These are phyloP conservation scores for Starmera pachycereana DNA, from an alignment of 805 yeast genomes.

Conservation along the genomic window DNA sequence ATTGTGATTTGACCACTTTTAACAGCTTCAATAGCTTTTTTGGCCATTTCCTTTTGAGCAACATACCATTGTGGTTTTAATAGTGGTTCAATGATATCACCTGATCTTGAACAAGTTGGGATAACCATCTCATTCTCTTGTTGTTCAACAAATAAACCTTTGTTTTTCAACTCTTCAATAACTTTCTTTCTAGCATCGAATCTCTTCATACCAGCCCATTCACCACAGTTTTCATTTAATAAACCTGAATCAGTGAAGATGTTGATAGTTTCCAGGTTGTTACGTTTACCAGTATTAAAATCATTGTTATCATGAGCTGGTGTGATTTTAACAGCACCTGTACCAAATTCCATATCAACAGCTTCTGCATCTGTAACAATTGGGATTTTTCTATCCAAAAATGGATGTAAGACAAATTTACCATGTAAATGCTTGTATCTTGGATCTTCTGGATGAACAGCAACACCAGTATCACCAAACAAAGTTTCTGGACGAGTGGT, in stretches of 20 bases:
- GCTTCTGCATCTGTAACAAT: slow-evolving; percentile 85
- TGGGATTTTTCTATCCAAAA: slow-evolving; percentile 76
- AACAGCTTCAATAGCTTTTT: slow-evolving; percentile 78
- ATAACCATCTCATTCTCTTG: slow-evolving; percentile 93
- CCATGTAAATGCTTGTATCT: slow-evolving; percentile 95
- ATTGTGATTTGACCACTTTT: slow-evolving; percentile 71
- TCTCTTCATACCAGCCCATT: slow-evolving; percentile 84
- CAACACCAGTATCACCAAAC: slow-evolving; percentile 96
- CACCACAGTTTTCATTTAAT: slow-evolving; percentile 88
- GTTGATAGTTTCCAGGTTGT: slow-evolving; percentile 77
- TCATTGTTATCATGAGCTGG: slow-evolving; percentile 98
- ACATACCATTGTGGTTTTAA: slow-evolving; percentile 99
- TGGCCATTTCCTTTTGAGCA: slow-evolving; percentile 79
- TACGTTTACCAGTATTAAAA: slow-evolving; percentile 93
- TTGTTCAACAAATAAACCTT: slow-evolving; percentile 73
- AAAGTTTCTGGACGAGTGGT: slow-evolving; percentile 98
- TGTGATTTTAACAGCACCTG: slow-evolving; percentile 98
- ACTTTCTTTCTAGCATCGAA: slow-evolving; percentile 87
- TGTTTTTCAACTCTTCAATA: slow-evolving; percentile 65
- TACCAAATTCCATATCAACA: slow-evolving; percentile 98
- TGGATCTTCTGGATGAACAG: slow-evolving; percentile 92
- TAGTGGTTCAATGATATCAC: slow-evolving; percentile 93
- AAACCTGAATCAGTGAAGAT: slow-evolving; percentile 88
- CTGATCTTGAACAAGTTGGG: slow-evolving; percentile 92
- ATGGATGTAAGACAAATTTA: slow-evolving; percentile 83